Conservation (phyloP, 352 stramenopile genomes). For the Phytophthora megakarya region DNA sequence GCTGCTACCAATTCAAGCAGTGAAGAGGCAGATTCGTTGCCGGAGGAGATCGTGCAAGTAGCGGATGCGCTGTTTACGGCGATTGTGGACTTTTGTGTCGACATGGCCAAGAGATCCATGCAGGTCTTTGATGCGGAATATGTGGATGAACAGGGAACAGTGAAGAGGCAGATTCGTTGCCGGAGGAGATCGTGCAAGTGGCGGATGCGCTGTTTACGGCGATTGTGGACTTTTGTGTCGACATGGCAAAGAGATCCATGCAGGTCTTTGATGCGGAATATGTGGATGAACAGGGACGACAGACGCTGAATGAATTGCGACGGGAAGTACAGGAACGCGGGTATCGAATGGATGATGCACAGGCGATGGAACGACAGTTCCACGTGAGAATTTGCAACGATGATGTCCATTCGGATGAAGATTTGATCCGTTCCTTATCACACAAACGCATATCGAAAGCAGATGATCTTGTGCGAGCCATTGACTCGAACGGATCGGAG, state of each 20-base stretch:
- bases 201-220: constrained; percentile 70
- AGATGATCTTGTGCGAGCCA: constrained; percentile 63
- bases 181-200: constrained; percentile 51
- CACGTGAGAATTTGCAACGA: constrained; percentile 97
- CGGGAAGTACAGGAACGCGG: constrained; percentile 23
- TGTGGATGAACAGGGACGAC: constrained; percentile 53
- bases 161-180: constrained; percentile 31
- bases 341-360: constrained; percentile 20
- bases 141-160: constrained; percentile 44
- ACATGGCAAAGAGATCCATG: constrained; percentile 78
- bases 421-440: constrained; percentile 93
- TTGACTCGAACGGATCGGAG: constrained; percentile 80
- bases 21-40: constrained; percentile 31
- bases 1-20: constrained; percentile 18
- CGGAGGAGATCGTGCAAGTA: constrained; percentile 51
- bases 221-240: constrained; percentile 72
- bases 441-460: constrained; percentile 70
- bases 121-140: constrained; percentile 68
- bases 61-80: constrained; percentile 70
- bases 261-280: constrained; percentile 68
- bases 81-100: constrained; percentile 72
- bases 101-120: constrained; percentile 78
- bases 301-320: constrained; percentile 41
- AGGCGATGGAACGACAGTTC: constrained; percentile 61
- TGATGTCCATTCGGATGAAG: constrained; percentile 98